Evolutionary conservation across 2,329 filamentous ascomycete genomes (phyloP).

Genomic region (Xylaria sp.): DNA sequence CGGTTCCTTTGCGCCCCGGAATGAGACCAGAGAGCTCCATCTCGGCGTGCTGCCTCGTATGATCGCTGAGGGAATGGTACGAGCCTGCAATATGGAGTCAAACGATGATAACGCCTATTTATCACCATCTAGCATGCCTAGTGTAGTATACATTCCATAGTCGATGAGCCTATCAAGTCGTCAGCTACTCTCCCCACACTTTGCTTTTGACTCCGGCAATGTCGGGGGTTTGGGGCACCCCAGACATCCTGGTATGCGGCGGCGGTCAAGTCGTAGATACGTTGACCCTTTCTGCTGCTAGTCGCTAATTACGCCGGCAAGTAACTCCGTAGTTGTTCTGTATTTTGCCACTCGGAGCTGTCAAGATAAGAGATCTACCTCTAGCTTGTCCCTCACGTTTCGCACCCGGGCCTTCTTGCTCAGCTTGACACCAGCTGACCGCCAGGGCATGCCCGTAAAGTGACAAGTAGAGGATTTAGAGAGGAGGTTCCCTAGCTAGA

Average conservation of each 20-base stretch:
- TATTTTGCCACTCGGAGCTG: background rate
- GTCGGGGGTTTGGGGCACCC: slow-evolving; percentile 22
- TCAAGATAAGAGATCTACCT: background rate
- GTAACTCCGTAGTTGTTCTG: background rate
- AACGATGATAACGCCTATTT: slow-evolving; percentile 34
- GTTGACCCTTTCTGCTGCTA: background rate
- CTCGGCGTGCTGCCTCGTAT: slow-evolving; percentile 31
- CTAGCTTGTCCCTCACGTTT: background rate
- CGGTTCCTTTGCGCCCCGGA: slow-evolving; percentile 7
- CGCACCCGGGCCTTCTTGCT: background rate
- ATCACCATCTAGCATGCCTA: slow-evolving; percentile 27
- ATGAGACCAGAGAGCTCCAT: slow-evolving; percentile 28
- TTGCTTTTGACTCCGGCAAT: slow-evolving; percentile 25
- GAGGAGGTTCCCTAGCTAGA: background rate
- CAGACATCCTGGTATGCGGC: slow-evolving; percentile 2
- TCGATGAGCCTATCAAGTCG: slow-evolving; percentile 39
- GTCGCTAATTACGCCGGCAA: background rate
- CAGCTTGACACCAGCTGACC: background rate
- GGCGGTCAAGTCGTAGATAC: slow-evolving; percentile 10
- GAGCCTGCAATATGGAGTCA: slow-evolving; percentile 45
- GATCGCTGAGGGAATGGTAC: slow-evolving; percentile 37
- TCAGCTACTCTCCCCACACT: slow-evolving; percentile 45
- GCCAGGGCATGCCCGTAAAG: background rate
- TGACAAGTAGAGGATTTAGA: background rate
- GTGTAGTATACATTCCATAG: slow-evolving; percentile 9